These are phyloP conservation scores for Apiospora malaysiana DNA, from an alignment of 2,329 filamentous ascomycete genomes.

Conservation along the genomic window DNA sequence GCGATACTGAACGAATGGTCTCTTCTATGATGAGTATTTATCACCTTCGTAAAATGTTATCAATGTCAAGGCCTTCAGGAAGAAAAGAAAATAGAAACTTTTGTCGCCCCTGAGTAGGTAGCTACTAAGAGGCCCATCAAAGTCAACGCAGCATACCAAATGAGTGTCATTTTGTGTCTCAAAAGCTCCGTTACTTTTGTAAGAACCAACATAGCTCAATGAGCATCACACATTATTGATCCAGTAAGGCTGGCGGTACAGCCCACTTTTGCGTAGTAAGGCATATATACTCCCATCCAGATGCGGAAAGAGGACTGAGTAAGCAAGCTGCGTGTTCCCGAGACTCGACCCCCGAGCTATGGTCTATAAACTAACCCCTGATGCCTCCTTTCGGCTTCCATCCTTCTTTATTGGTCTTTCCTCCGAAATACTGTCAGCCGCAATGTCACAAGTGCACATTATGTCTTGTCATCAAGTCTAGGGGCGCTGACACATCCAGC, in stretches of 20 bases:
- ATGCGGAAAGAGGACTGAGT: not conserved
- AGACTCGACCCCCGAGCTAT: not conserved
- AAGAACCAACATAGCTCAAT: not conserved
- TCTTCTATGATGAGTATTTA: too few species aligned
- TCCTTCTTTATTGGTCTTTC: not conserved
- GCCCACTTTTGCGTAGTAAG: not conserved
- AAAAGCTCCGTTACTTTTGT: not conserved
- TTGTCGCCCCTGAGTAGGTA: too few species aligned
- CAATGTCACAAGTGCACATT: not conserved
- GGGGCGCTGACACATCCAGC: not conserved
- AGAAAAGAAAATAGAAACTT: too few species aligned
- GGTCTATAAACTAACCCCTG: not conserved
- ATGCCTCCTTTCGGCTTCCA: not conserved
- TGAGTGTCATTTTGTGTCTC: too few species aligned
- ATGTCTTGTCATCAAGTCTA: not conserved
- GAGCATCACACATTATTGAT: not conserved
- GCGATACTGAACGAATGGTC: too few species aligned
- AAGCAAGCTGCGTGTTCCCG: not conserved
- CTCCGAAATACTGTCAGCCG: not conserved
- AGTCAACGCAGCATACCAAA: too few species aligned
- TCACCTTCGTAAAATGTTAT: too few species aligned
- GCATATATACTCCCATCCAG: not conserved
- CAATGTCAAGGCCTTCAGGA: too few species aligned
- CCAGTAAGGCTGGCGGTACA: not conserved
- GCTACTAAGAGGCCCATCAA: too few species aligned